These are phyloP conservation scores for Emmonsiellopsis sp. DNA, from an alignment of 2,329 filamentous ascomycete species.

Conservation along the genomic window DNA sequence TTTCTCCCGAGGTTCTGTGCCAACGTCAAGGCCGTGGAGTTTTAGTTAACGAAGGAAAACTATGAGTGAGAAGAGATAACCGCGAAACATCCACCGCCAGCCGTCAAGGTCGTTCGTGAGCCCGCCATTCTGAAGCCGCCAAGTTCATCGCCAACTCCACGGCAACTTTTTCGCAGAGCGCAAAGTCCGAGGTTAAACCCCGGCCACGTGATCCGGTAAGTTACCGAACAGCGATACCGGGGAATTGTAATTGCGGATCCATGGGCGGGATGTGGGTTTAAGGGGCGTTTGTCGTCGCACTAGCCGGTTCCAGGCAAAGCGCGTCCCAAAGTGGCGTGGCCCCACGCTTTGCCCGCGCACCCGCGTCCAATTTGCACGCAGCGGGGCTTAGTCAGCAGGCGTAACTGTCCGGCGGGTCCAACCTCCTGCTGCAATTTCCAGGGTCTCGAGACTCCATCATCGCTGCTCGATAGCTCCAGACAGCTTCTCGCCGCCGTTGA, in stretches of 20 bases:
- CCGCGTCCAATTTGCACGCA: not conserved
- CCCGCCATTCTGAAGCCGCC: not conserved
- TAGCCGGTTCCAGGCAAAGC: not conserved
- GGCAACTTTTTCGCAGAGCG: not conserved
- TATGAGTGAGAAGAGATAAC: not conserved
- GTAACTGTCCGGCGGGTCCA: no score
- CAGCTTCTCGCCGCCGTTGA: no score
- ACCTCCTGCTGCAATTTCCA: no score
- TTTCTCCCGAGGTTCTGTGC: no score
- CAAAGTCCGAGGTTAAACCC: not conserved
- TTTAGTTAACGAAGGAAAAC: no score
- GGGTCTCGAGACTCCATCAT: no score
- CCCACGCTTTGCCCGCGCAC: not conserved
- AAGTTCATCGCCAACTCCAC: not conserved
- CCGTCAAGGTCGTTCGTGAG: not conserved
- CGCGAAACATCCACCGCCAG: not conserved
- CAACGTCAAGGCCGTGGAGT: no score
- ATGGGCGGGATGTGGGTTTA: not conserved
- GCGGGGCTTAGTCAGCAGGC: no score
- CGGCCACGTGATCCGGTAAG: not conserved
- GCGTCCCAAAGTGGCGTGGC: not conserved
- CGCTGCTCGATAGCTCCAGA: no score
- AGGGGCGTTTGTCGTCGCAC: not conserved
- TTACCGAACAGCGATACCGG: not conserved
- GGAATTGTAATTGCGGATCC: not conserved